These are phyloP conservation scores for Leucocoprinus sp. DNA, from an alignment of 768 basidiomycete genomes.

Conservation along the genomic window DNA sequence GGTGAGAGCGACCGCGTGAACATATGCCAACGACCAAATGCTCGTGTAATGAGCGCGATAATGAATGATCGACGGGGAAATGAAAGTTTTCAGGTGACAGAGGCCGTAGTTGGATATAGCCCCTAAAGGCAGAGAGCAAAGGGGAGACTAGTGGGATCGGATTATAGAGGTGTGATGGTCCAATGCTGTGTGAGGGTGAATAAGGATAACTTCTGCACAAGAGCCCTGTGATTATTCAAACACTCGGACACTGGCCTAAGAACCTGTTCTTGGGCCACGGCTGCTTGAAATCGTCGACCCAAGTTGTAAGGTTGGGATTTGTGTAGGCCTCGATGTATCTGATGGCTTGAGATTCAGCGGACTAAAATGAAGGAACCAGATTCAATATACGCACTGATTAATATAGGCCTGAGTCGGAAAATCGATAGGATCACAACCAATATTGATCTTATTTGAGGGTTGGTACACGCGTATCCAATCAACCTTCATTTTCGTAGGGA, in stretches of 20 bases:
- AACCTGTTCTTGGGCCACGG: slow-evolving; percentile 62
- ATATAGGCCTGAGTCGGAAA: slow-evolving; percentile 84
- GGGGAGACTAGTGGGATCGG: neutral
- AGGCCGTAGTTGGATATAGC: neutral
- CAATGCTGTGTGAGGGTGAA: slow-evolving; percentile 1
- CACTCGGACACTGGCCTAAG: slow-evolving; percentile 44
- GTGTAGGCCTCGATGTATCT: slow-evolving; percentile 66
- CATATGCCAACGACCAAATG: neutral
- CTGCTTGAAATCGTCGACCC: slow-evolving; percentile 56
- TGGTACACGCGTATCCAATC: slow-evolving; percentile 95
- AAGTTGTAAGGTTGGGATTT: slow-evolving; percentile 75
- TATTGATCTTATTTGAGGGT: slow-evolving; percentile 53
- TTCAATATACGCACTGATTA: slow-evolving; percentile 40
- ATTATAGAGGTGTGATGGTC: neutral
- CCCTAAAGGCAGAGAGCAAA: neutral
- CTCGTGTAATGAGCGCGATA: neutral
- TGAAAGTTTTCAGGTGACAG: neutral
- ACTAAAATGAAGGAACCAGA: neutral
- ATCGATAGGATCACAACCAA: slow-evolving; percentile 76
- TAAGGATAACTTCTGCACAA: neutral
- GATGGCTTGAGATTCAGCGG: slow-evolving; percentile 1
- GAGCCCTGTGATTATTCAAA: neutral
- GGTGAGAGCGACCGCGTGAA: neutral
- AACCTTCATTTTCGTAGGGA: slow-evolving; percentile 68
- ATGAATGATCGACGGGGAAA: neutral